Base-by-base conservation (phyloP, 139 green algal genomes). In the Haematococcus sp. region DNA sequence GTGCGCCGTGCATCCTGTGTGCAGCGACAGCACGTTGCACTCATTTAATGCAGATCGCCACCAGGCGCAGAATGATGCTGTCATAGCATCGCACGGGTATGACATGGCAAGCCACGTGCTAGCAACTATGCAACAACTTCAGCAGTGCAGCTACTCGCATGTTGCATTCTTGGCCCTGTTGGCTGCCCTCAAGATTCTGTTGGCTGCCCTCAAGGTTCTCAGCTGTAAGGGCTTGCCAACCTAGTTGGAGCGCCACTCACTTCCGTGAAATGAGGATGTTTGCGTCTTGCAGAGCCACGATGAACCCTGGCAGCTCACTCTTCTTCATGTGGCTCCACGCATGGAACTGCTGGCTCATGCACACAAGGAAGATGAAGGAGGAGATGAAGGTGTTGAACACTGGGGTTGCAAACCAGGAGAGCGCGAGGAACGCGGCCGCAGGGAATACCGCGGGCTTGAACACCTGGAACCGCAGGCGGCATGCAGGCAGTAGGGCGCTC, bases 301-400 rank as follows among this genome's bases (percentile, higher is more conserved):
- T 90, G 0, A 73, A 13, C 0, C 43, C 27, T 2, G 82, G 91
- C 68, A 99, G 88, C 72, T 97, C 78, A 34, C 83, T 90, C 72
- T 88, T 90, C 80, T 93, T 96, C 86, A 91, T 95, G 87, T 99
- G 96, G 40, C 86, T 84, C 93, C 95, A 99, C 1, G 93, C 90
- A 75, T 99, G 96, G 60, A 97, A 96, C 88, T 99, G 95, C 85
- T 99, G 96, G 70, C 81, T 91, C 87, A 98, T 90, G 85, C 90
- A 92, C 20, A 92, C 83, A 22, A 97, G 76, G 75, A 88, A 87
- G 30, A 93, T 74, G 81, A 94, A 93, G n/a, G 79, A 79, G 19
- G 86, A 82, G 17, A 86, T 67, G 79, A 93, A 97, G 25, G 86
- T 71, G 60, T 94, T 82, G 60, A 69, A 78, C 2, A 30, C 61